Evolutionary conservation across 345 rosid species (phyloP).

Genomic region (Gossypium mustelinum): DNA sequence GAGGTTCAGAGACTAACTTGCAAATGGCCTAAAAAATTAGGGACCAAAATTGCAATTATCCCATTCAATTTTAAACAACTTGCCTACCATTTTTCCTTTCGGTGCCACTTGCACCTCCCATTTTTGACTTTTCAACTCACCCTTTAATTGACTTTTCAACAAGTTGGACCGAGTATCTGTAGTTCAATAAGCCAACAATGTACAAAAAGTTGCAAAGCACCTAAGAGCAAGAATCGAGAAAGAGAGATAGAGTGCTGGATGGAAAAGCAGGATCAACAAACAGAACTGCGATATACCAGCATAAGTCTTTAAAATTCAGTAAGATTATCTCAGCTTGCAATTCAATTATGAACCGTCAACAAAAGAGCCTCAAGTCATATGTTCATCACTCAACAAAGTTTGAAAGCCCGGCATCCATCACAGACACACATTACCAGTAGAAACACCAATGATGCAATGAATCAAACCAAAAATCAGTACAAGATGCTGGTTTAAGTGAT

Average conservation of each 20-base stretch:
- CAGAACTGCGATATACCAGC: neutral
- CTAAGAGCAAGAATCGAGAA: too few species aligned
- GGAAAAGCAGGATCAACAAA: neutral
- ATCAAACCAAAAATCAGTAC: neutral
- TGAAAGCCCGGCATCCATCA: neutral
- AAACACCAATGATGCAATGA: neutral
- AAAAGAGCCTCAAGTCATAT: neutral
- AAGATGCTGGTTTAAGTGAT: neutral
- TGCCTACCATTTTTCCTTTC: too few species aligned
- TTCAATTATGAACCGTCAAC: neutral
- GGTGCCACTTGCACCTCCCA: too few species aligned
- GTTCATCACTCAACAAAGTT: neutral
- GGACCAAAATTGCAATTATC: too few species aligned
- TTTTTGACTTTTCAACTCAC: too few species aligned
- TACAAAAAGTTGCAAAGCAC: neutral
- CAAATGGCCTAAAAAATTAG: too few species aligned
- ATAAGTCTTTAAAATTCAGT: neutral
- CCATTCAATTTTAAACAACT: too few species aligned
- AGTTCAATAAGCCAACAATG: neutral
- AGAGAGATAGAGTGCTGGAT: neutral
- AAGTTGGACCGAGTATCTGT: neutral
- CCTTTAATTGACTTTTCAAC: too few species aligned
- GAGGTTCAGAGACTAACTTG: too few species aligned
- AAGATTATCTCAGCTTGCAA: too few species aligned
- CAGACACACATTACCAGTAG: neutral